Evolutionary conservation across 2,329 filamentous ascomycete species (phyloP), one percentile per base, ranked within the genome.

Genomic region (Cladosporium sp.): DNA sequence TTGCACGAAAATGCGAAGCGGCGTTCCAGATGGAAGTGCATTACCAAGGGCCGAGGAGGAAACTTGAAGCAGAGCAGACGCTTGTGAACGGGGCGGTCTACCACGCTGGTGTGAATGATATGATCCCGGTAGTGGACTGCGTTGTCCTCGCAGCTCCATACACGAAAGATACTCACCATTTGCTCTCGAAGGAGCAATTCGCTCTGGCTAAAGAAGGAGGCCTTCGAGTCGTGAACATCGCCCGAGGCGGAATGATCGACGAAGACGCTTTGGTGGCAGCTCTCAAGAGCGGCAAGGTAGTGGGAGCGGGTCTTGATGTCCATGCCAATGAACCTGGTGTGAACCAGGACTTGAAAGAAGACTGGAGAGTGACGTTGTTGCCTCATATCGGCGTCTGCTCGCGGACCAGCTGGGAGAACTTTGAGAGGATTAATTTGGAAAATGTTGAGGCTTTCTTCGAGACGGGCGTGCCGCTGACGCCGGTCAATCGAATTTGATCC

Each of bases 21-120:
- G 85, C 85, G 0, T 89, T 91, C 68, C 87, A 85, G 51, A 91
- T 92, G 89, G 76, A 81, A 53, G 83, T 92, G 64, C 90, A 90
- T 73, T 80, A 84, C 72, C 53, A 57, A 36, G 53, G 53, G 2
- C 53, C 53, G n/a, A n/a, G 53, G 32, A n/a, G 88, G 90, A 74
- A 76, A 88, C 0, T 74, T 80, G 56, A 79, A 82, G 53, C 53
- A 14, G 53, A 57, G 32, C 11, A 18, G 11, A 14, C 28, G 2
- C 30, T 57, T 13, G 26, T 11, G 18, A 1, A 59, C 7, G 57
- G 57, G 3, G 57, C 57, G 8, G 36, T 39, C 18, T 59, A 46
- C 11, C 57, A 59, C 67, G 83, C 84, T 67, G 78, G 75, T 0
- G 76, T 90, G 4, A 78, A 83, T 46, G 76, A 76, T 18, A 77